Percentiles rank a stretch among this genome's conserved stretches.
Conservation (phyloP, 768 basidiomycete species). For the Rhodotorula babjevae region DNA sequence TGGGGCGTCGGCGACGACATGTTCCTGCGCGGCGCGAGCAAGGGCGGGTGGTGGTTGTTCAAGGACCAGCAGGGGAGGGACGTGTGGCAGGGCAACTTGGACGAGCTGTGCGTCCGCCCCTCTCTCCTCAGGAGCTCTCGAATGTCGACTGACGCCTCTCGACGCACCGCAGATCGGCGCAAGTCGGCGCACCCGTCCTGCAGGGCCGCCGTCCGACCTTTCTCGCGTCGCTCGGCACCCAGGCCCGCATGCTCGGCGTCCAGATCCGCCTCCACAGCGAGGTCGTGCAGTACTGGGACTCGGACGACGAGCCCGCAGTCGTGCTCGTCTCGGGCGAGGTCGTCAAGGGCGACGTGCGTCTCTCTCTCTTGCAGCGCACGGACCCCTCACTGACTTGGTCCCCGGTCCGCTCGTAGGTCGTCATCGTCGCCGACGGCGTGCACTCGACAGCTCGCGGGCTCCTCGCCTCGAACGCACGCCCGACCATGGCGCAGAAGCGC, state of each 20-base stretch:
- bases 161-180: background rate
- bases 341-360: conserved; percentile 9
- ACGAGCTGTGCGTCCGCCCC: conserved; percentile 7
- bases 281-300: conserved; percentile 16
- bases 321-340: conserved; percentile 3
- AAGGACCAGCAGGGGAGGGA: background rate
- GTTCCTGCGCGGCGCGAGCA: background rate
- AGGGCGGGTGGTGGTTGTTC: conserved; percentile 23
- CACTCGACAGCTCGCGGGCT: conserved; percentile 13
- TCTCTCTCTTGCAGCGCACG: background rate
- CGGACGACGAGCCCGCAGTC: conserved; percentile 11
- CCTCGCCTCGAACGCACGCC: background rate
- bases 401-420: conserved; percentile 10
- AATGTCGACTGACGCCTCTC: background rate
- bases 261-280: conserved; percentile 1
- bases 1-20: conserved; percentile 36
- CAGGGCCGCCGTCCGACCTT: conserved; percentile 27
- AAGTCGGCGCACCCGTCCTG: conserved; percentile 12
- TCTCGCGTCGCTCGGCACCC: conserved; percentile 24
- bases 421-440: conserved; percentile 29
- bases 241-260: conserved; percentile 34
- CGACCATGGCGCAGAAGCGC: background rate
- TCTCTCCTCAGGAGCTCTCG: no score
- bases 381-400: background rate
- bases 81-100: background rate